Evolutionary conservation across 371 early-diverging fungal genomes (phyloP), one percentile per base, ranked within the genome.

Genomic region (Blakeslea trispora): DNA sequence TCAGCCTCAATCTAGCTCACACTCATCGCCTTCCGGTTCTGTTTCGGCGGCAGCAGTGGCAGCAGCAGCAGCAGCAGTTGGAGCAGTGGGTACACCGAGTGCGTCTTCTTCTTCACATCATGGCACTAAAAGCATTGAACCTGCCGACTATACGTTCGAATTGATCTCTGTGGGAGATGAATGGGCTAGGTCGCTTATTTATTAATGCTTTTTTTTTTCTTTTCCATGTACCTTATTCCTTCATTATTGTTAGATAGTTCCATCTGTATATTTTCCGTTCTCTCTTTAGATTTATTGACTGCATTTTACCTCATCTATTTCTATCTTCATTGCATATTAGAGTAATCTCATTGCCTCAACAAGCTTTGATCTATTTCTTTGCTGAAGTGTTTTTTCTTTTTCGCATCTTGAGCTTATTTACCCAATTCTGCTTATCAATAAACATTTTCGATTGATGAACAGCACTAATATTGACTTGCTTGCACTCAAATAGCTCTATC

Each of bases 121-220:
- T 17, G 24, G 58, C 2, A 55, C 41, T 46, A 74, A 72, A 50
- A 61, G 42, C 28, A 73, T 78, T 41, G 79, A 78, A 21, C 79
- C 79, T 37, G 79, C 74, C 6, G 75, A 78, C 42, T 78, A 78
- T 43, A 78, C 79, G 1, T 78, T 78, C 57, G 79, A 78, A 53
- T 45, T 78, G 7, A 78, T 78, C 31, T 78, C 79, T 34, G 75
- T 78, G 3, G 75, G 66, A n/a, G 79, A 78, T 52, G 75, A 78
- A 67, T 78, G 79, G 79, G 75, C 74, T 18, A 57, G 69, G 21
- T 69, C 77, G n/a, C 66, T 77, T 43, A 66, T 76, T 42, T 72
- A 76, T 57, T 68, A 65, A 55, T 5, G 14, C 11, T 23, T 18
- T 55, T 43, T 43, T 54, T 50, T 18, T 56, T n/a, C n/a, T n/a